Conservation (phyloP, 805 yeast genomes). For the Ogataea trehalophila region DNA sequence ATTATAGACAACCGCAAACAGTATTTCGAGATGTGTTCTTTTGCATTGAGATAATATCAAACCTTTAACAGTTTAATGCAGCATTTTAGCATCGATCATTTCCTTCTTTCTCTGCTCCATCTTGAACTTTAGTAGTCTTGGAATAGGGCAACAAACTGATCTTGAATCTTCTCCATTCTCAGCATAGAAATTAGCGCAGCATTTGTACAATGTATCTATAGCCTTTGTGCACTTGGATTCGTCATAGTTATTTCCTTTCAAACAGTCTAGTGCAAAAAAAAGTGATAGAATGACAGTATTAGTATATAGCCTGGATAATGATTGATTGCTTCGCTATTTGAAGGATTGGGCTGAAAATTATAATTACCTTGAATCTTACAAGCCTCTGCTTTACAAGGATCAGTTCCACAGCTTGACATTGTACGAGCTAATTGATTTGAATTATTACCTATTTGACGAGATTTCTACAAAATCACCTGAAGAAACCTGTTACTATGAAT, state of each 20-base stretch:
- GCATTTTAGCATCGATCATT: constrained; percentile 51
- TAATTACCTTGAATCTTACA: constrained; percentile 70
- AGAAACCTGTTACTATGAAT: too few relatives aligned
- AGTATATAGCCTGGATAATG: not conserved
- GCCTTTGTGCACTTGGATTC: constrained; percentile 68
- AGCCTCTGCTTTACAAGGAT: constrained; percentile 72
- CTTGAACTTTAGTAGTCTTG: constrained; percentile 56
- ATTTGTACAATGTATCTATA: constrained; percentile 67
- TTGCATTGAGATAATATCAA: not conserved
- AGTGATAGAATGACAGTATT: not conserved
- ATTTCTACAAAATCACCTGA: too few relatives aligned
- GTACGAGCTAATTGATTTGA: not conserved
- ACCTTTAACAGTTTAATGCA: not conserved
- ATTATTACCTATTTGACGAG: too few relatives aligned
- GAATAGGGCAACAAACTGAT: constrained; percentile 77
- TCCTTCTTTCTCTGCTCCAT: constrained; percentile 58
- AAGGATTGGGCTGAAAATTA: not conserved
- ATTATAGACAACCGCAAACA: too few relatives aligned
- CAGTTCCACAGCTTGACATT: constrained; percentile 12
- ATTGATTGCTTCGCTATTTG: not conserved
- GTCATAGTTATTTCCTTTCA: constrained; percentile 55
- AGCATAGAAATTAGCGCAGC: constrained; percentile 66
- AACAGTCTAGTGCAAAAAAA: constrained; percentile 45
- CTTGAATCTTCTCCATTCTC: constrained; percentile 53
- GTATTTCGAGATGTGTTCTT: not conserved